Base-by-base conservation (phyloP, 2,329 filamentous ascomycete species). In the Neopestalotiopsis rosae region DNA sequence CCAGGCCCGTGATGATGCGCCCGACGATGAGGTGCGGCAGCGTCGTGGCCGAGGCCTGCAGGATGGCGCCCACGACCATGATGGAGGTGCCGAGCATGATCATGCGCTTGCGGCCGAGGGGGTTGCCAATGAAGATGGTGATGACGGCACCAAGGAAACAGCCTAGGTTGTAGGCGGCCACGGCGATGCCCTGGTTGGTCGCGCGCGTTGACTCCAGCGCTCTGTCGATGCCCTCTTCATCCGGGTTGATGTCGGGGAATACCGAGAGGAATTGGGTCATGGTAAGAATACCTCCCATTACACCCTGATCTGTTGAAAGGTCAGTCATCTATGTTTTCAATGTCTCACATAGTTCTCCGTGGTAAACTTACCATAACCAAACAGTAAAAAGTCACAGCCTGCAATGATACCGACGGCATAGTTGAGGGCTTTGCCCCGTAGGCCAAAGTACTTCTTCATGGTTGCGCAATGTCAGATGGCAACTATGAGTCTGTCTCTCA, bases 271-370 rank as follows among this genome's bases (percentile, higher is more conserved):
- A 93, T 10, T 85, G 85, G 24, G 86, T 81, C 74, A 95, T 86
- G 3, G 91, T 93, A 68, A 95, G 82, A 71, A 95, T 89, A 68
- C 90, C 90, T 61, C 91, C 92, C 86, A 93, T 94, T 10, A 94
- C 91, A 76, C 92, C 90, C 79, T 92, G 91, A 78, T 94, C 92
- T 90, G 86, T 12, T 85, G 79, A 57, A 28, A 28, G 24, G 24
- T 28, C 24, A 28, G 24, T 28, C 24, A 28, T 28, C 3, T 4
- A 28, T 28, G 24, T 28, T 28, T 28, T 28, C 24, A 28, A 28
- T 1, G 24, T 28, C 24, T 28, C 24, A 28, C 24, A 28, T 28
- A 3, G 3, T 28, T 38, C 10, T 38, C 10, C 6, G 34, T 38
- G 62, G 59, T 6, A 9, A n/a, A 7, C 38, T 65, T 79, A 88